Base-by-base conservation (phyloP, 305 asterid genomes). In the Solanum hybrid region DNA sequence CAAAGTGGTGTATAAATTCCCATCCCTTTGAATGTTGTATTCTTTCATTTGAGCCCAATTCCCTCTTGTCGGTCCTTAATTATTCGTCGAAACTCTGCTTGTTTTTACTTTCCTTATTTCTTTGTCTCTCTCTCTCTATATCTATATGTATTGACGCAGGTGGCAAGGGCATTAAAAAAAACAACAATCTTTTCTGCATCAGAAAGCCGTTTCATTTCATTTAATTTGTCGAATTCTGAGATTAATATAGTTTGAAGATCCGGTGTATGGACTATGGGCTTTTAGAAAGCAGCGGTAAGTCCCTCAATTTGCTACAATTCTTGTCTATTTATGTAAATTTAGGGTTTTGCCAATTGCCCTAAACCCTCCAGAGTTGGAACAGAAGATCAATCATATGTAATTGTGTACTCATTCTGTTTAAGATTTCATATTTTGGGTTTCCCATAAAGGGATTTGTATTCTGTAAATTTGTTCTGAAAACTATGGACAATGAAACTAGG, bases 251-350 rank as follows among this genome's bases (percentile, higher is more conserved):
- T 7, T 81, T 42, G 36, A 81, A 80, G 86, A 81, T 81, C 71
- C 51, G 71, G 37, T 42, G n/a, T 35, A 86, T 66, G 88, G 89
- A 88, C 42, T 89, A 89, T 88, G 85, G 85, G 80, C 87, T 76
- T 11, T 77, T 86, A 42, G 88, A 78, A 88, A 88, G 86, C 87
- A 86, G 88, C 77, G 93, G 92, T 92, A 86, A 92, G 90, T 85
- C 64, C 56, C 29, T 86, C 20, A 37, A 37, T 79, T 79, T n/a
- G 31, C 85, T 60, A 14, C 34, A 46, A 31, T 76, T 77, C n/a
- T 86, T 5, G 9, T 16, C n/a, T 40, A 78, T 78, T 40, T 26
- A 4, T 36, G 16, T 22, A 73, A 36, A 38, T n/a, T 42, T 89
- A 72, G 77, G 85, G 85, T 71, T 89, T 69, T 84, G 24, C 51